These are phyloP conservation scores for Fusarium subtropicale DNA, from an alignment of 2,329 filamentous ascomycete genomes.

Conservation along the genomic window DNA sequence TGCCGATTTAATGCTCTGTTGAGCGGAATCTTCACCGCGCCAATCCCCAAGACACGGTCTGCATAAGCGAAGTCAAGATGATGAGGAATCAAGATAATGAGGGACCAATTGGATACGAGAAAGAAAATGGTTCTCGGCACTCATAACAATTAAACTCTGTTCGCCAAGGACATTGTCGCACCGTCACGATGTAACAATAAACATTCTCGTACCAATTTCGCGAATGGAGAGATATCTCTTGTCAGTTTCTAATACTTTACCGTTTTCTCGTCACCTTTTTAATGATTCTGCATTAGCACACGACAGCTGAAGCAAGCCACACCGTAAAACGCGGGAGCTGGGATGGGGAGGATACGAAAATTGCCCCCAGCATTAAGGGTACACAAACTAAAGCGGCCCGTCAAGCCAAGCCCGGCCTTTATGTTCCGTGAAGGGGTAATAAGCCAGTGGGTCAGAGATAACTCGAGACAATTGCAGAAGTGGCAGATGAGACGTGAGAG, in stretches of 20 bases:
- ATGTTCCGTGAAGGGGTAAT: neutral
- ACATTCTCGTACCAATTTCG: neutral
- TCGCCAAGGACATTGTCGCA: neutral
- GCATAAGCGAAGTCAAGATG: neutral
- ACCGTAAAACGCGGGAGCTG: neutral
- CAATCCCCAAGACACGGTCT: neutral
- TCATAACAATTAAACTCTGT: neutral
- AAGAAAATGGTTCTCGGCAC: slow-evolving; percentile 7
- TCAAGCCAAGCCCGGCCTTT: neutral
- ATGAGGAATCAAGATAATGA: neutral
- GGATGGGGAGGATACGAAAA: neutral
- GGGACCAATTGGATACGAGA: neutral
- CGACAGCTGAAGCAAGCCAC: neutral
- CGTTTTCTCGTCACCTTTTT: neutral
- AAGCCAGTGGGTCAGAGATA: slow-evolving; percentile 7
- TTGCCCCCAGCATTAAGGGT: neutral
- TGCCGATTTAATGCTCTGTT: neutral
- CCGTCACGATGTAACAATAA: neutral
- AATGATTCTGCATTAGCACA: neutral
- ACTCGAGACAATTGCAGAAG: neutral
- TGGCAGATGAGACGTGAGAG: neutral
- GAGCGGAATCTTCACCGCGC: neutral
- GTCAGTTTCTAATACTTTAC: neutral
- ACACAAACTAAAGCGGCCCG: slow-evolving; percentile 19
- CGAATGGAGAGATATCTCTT: neutral